Conservation (phyloP, 352 stramenopile species). For the Phytophthora pistaciae region DNA sequence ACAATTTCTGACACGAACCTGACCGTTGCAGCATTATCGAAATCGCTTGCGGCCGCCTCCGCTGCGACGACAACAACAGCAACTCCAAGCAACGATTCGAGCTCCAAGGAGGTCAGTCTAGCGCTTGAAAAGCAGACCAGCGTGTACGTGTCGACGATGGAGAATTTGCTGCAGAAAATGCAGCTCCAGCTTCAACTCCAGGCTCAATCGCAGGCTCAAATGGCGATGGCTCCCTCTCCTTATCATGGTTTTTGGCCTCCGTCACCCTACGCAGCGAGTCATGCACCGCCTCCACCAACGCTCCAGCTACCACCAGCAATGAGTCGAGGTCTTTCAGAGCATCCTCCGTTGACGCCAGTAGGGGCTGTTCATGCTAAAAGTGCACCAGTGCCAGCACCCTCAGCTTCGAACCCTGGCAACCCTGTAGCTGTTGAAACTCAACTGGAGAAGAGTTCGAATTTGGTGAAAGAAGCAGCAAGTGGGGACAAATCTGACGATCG, state of each 20-base stretch:
- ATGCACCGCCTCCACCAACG: constrained; percentile 11
- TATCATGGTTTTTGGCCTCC: constrained; percentile 40
- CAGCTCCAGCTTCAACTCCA: constrained; percentile 68
- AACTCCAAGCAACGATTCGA: constrained; percentile 10
- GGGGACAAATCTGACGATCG: constrained; percentile 9
- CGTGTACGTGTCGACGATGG: constrained; percentile 55
- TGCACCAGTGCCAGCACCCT: not conserved
- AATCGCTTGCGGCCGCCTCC: constrained; percentile 15
- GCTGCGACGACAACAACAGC: not conserved
- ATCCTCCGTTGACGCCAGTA: not conserved
- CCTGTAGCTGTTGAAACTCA: not conserved
- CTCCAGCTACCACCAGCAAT: constrained; percentile 22
- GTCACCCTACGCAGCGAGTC: constrained; percentile 30
- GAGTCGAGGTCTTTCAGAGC: constrained; percentile 2
- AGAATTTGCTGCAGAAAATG: constrained; percentile 70
- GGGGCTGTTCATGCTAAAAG: not conserved
- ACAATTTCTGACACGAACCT: constrained; percentile 31
- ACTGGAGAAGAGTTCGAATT: constrained; percentile 3
- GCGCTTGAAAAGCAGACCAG: constrained; percentile 46
- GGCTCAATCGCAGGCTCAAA: constrained; percentile 34
- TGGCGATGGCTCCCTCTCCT: constrained; percentile 27
- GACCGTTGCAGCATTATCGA: constrained; percentile 17
- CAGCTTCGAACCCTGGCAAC: not conserved
- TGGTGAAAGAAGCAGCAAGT: not conserved
- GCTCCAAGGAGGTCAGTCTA: constrained; percentile 17